phyloP scores from a whole-genome alignment of 1,284 basidiomycete species.

The Malassezia restricta region DNA sequence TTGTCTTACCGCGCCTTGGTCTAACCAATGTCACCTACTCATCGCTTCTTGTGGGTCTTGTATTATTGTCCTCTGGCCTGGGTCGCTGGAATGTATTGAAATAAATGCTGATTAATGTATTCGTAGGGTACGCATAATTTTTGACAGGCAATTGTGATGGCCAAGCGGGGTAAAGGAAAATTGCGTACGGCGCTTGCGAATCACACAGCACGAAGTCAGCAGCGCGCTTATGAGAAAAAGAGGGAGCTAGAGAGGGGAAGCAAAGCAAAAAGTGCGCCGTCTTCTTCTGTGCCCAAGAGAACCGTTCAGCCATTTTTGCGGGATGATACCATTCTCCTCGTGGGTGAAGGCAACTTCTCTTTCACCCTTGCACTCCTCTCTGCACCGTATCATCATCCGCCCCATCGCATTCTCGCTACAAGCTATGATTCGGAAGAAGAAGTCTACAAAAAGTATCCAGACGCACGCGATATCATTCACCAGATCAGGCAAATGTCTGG shows the following conservation, averaged over 20 bases:
- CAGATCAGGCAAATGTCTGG: slow-evolving; percentile 25
- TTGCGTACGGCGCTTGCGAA: slow-evolving; percentile 13
- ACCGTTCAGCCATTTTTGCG: slow-evolving; percentile 58
- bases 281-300: neutral
- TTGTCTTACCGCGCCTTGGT: slow-evolving; percentile 25
- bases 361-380: slow-evolving; percentile 65
- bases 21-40: slow-evolving; percentile 32
- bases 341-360: slow-evolving; percentile 87
- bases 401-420: slow-evolving; percentile 67
- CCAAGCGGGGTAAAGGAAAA: slow-evolving; percentile 11
- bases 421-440: slow-evolving; percentile 68
- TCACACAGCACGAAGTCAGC: slow-evolving; percentile 8
- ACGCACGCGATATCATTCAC: slow-evolving; percentile 57
- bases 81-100: slow-evolving; percentile 28
- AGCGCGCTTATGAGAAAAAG: slow-evolving; percentile 29
- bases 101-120: neutral
- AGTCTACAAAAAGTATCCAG: slow-evolving; percentile 74
- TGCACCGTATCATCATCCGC: slow-evolving; percentile 48
- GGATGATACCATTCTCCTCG: slow-evolving; percentile 67
- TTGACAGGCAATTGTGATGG: neutral
- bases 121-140: slow-evolving; percentile 15
- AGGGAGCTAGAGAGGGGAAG: neutral
- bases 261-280: neutral
- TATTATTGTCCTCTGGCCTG: slow-evolving; percentile 25
- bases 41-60: slow-evolving; percentile 30